Percentiles rank a stretch among this genome's conserved stretches.
phyloP scores from a whole-genome alignment of 108 stramenopile species.

The Nitzschia sp. region DNA sequence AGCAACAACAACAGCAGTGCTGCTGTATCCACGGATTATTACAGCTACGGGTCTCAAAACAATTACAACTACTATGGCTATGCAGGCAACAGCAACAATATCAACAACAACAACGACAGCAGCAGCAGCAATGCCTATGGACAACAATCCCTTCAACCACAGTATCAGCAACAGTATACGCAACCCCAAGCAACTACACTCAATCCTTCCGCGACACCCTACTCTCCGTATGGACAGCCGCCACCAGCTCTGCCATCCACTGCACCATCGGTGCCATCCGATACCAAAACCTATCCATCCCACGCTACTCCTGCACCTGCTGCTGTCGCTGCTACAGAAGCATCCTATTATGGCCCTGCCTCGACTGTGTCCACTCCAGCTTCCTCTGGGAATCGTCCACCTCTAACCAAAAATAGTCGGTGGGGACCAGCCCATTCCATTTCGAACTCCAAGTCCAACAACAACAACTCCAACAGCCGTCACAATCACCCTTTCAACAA shows the following conservation, averaged over 20 bases:
- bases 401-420: neutral
- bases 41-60: too few relatives aligned
- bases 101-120: neutral
- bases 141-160: slow-evolving; percentile 5
- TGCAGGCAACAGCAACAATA: too few relatives aligned
- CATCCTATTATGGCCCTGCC: slow-evolving; percentile 23
- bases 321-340: neutral
- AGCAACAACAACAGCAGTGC: too few relatives aligned
- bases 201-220: slow-evolving; percentile 31
- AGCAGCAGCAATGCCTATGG: slow-evolving; percentile 17
- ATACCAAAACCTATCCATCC: neutral
- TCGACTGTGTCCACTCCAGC: slow-evolving; percentile 3
- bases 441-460: neutral
- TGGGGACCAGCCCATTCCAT: neutral
- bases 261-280: slow-evolving; percentile 31
- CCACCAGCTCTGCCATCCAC: neutral
- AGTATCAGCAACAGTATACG: slow-evolving; percentile 42
- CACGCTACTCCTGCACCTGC: neutral
- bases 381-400: neutral
- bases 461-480: slow-evolving; percentile 6
- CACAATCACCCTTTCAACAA: slow-evolving; percentile 5
- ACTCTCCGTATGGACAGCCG: neutral
- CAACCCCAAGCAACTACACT: slow-evolving; percentile 27
- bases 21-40: too few relatives aligned
- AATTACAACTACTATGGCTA: too few relatives aligned